Evolutionary conservation across 495 filamentous ascomycete species (phyloP).

Genomic region (Trichodelitschia bisporula): DNA sequence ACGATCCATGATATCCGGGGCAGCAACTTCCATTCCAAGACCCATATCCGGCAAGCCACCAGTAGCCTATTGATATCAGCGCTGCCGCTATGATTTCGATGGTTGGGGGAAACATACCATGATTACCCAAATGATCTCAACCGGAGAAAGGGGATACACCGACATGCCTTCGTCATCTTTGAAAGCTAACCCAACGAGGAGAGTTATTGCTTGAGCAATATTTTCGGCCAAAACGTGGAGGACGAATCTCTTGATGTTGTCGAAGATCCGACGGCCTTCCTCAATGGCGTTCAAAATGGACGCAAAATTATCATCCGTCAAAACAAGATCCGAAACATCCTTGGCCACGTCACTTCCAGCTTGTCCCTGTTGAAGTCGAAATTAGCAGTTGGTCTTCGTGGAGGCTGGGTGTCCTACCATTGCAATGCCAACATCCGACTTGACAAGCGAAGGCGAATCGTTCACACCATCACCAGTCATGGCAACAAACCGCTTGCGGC

Average conservation of each 20-base stretch:
- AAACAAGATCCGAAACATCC: slow-evolving; percentile 59
- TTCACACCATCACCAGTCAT: slow-evolving; percentile 82
- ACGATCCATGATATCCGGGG: slow-evolving; percentile 40
- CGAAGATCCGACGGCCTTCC: slow-evolving; percentile 53
- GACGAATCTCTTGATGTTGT: slow-evolving; percentile 69
- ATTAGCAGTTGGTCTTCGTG: too few relatives aligned
- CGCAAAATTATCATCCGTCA: slow-evolving; percentile 69
- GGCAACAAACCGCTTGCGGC: slow-evolving; percentile 37
- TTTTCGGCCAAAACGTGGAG: slow-evolving; percentile 51
- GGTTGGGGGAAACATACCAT: too few relatives aligned
- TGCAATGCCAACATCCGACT: slow-evolving; percentile 65
- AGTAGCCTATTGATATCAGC: too few relatives aligned
- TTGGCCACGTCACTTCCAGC: slow-evolving; percentile 67
- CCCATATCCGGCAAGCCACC: slow-evolving; percentile 54
- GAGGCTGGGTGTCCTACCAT: too few relatives aligned
- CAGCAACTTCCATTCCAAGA: slow-evolving; percentile 43
- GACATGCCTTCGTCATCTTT: slow-evolving; percentile 36
- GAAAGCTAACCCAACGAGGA: slow-evolving; percentile 49
- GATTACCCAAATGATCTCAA: slow-evolving; percentile 61
- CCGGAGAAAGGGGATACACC: slow-evolving; percentile 49
- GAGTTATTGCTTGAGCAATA: slow-evolving; percentile 45
- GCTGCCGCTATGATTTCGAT: too few relatives aligned
- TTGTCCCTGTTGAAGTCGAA: too few relatives aligned
- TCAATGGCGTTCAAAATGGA: slow-evolving; percentile 54
- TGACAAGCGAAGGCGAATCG: slow-evolving; percentile 57